Evolutionary conservation across 306 rosid species (phyloP).

Genomic region (Vigna mungo): DNA sequence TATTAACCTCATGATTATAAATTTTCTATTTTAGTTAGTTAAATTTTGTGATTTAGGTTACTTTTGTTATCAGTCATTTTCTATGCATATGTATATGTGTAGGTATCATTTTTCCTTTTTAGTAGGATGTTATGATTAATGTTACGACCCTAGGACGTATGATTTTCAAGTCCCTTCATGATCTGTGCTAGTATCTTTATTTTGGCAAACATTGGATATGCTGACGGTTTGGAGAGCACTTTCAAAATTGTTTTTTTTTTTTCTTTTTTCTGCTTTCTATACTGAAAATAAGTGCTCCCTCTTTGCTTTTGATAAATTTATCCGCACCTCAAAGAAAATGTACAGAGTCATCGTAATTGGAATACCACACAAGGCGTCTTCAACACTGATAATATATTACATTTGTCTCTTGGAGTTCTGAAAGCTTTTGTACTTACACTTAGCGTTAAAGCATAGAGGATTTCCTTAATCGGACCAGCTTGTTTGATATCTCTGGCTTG

Average conservation of each 20-base stretch:
- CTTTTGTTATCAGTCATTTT: not conserved
- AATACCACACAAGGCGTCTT: not conserved
- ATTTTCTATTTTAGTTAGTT: not conserved
- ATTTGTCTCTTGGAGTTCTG: conserved; percentile 16
- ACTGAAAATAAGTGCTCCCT: not conserved
- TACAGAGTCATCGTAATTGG: not conserved
- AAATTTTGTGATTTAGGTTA: not conserved
- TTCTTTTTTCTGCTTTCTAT: conserved; percentile 1
- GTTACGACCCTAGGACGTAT: not conserved
- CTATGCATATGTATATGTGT: not conserved
- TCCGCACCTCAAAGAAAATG: not conserved
- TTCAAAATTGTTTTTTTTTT: not conserved
- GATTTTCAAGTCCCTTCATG: not conserved
- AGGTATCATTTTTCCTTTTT: not conserved
- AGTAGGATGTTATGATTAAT: not conserved
- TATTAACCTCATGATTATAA: not conserved
- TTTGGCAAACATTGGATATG: not conserved
- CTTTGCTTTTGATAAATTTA: conserved; percentile 16
- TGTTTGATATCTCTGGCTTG: not conserved
- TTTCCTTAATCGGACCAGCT: conserved; percentile 9
- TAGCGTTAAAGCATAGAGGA: conserved; percentile 21
- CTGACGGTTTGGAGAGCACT: conserved; percentile 21
- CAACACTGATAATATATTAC: not conserved
- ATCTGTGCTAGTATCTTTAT: not conserved
- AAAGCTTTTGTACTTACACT: conserved; percentile 22